Conservation (phyloP, 306 rosid genomes). For the Sindora glabra region DNA sequence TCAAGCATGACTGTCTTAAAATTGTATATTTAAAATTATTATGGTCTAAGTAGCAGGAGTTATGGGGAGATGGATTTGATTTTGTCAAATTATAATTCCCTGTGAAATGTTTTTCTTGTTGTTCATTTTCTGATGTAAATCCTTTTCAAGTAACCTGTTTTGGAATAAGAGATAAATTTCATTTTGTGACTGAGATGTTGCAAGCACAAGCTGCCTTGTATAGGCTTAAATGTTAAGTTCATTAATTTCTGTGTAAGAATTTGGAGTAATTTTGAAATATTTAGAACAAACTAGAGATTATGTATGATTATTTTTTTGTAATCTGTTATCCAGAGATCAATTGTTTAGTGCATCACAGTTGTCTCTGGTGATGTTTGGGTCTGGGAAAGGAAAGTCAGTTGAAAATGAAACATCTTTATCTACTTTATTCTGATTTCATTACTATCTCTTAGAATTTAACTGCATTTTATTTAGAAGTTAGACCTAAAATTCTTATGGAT, state of each 20-base stretch:
- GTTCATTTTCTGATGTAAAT: neutral
- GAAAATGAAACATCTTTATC: neutral
- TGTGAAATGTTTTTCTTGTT: neutral
- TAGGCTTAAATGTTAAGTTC: neutral
- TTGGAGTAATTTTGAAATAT: neutral
- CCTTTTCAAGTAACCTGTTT: neutral
- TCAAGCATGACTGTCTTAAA: neutral
- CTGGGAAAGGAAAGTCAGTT: neutral
- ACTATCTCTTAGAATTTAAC: neutral
- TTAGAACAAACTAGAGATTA: neutral
- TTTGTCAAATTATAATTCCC: neutral
- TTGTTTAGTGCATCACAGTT: neutral
- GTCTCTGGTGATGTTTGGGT: slow-evolving; percentile 7
- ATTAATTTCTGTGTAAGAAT: neutral
- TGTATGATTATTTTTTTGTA: neutral
- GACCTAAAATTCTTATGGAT: neutral
- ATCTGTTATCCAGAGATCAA: neutral
- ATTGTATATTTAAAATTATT: neutral
- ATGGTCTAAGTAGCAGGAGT: neutral
- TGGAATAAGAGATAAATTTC: neutral
- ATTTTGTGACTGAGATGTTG: slow-evolving; percentile 7
- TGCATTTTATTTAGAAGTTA: neutral
- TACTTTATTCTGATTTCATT: neutral
- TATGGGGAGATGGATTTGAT: neutral
- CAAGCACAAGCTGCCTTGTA: slow-evolving; percentile 1